Base-by-base conservation (phyloP, 192 early-diverging fungal species). In the Umbelopsis vinacea region DNA sequence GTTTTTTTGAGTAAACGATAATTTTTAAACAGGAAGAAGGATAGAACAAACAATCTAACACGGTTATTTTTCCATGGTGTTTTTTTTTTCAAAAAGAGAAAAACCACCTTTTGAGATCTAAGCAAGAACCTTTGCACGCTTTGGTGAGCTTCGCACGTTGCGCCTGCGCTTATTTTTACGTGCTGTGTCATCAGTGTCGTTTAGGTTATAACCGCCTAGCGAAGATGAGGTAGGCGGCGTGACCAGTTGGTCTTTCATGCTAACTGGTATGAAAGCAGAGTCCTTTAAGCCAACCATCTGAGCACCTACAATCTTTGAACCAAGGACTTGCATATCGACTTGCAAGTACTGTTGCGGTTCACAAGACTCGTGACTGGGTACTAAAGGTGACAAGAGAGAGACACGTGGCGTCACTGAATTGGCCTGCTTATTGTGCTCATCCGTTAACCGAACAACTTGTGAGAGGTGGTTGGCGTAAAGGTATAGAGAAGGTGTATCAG, bases 301-400 rank as follows among this genome's bases (percentile, higher is more conserved):
- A 0, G 79, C 81, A 50, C 84, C 69, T 33, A 88, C 82, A 22
- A 88, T 72, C 7, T 78, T 72, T 5, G 88, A 87, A 10, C 89
- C 86, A 26, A 92, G 84, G 35, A 93, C 90, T 73, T 92, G 88
- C 35, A 93, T 84, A 76, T 93, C 92, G 24, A 93, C 79, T 24
- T 88, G 85, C 78, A 93, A 70, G 71, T 90, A 92, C 67, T 80
- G 57, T 54, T 80, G 82, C 23, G 70, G 76, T n/a, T 75, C 67
- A n/a, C 77, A 73, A 23, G 66, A 19, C 26, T 54, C 74, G 46
- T 52, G 26, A 52, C 76, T 73, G 47, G 71, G 72, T 52, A 72
- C 71, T 21, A 77, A 67, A 40, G 82, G 77, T 24, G 76, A 76
- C 35, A 78, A 52, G 52, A 76, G 66, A 24, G 76, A 74, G 37